Percentiles rank a stretch among this genome's conserved stretches.
These are phyloP conservation scores for Gaeumannomyces tritici DNA, from an alignment of 2,329 filamentous ascomycete species.

Conservation along the genomic window DNA sequence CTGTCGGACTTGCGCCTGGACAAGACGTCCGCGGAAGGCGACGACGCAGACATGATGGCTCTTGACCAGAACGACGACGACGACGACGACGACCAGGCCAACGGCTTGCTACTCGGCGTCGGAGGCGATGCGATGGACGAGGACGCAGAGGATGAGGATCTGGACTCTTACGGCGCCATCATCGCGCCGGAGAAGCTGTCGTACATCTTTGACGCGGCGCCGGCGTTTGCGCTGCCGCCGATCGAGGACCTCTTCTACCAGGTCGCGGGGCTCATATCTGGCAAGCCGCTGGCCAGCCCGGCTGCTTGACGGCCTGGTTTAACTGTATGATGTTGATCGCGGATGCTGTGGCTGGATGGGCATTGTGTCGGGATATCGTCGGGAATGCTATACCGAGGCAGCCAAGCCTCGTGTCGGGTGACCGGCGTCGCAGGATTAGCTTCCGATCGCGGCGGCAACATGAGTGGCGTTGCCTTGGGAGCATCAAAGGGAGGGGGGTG, in stretches of 20 bases:
- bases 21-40: conserved; percentile 17
- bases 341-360: not conserved
- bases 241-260: conserved; percentile 69
- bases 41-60: conserved; percentile 11
- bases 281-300: conserved; percentile 34
- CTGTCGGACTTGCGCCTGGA: conserved; percentile 43
- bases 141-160: conserved; percentile 21
- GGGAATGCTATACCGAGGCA: not conserved
- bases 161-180: conserved; percentile 44
- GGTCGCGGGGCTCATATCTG: conserved; percentile 55
- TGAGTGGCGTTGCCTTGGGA: not conserved
- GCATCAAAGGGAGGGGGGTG: not conserved
- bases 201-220: conserved; percentile 60
- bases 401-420: not conserved
- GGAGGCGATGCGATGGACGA: conserved; percentile 28
- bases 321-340: not conserved
- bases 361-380: no score
- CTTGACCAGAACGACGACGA: conserved; percentile 24
- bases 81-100: conserved; percentile 30
- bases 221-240: conserved; percentile 59
- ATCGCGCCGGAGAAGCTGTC: conserved; percentile 60
- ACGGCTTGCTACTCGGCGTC: conserved; percentile 19
- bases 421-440: not conserved
- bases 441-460: conserved; percentile 1
- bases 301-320: conserved; percentile 6